Conservation (phyloP, 164 flowering plant species). For the Echeveria elegans region DNA sequence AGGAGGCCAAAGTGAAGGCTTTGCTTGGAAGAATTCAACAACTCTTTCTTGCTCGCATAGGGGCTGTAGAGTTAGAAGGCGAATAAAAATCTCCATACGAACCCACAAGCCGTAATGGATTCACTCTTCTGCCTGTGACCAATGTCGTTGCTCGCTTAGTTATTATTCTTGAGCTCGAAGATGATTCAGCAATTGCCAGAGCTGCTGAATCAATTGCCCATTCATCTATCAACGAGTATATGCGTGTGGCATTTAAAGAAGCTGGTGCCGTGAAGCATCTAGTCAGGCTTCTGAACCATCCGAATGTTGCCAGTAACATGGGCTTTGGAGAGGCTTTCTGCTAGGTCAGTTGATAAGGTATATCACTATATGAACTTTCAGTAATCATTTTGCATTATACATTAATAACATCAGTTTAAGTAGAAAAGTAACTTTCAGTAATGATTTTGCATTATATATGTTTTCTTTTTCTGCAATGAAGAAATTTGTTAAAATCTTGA, state of each 20-base stretch:
- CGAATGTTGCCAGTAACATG: conserved; percentile 33
- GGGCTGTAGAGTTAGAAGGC: conserved; percentile 70
- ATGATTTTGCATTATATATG: too few species aligned
- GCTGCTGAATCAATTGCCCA: conserved; percentile 76
- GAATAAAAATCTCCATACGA: conserved; percentile 22
- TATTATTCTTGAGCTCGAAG: conserved; percentile 75
- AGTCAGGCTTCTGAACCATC: conserved; percentile 40
- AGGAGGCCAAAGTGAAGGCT: conserved; percentile 65
- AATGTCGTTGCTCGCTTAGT: conserved; percentile 90
- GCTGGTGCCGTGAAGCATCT: conserved; percentile 77
- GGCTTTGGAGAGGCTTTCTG: conserved; percentile 71
- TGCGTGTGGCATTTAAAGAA: conserved; percentile 66
- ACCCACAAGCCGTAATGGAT: conserved; percentile 15
- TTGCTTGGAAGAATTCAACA: conserved; percentile 61
- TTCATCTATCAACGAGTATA: conserved; percentile 64
- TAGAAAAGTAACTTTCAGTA: too few species aligned
- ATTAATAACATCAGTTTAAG: not conserved
- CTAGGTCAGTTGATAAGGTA: conserved; percentile 34
- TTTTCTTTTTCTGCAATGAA: conserved; percentile 31
- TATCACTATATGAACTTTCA: not conserved
- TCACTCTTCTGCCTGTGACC: conserved; percentile 63
- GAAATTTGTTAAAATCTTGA: conserved; percentile 48
- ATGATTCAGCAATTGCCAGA: conserved; percentile 55
- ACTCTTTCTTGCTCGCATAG: conserved; percentile 80
- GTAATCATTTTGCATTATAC: not conserved